Evolutionary conservation across 176 grass and related monocot genomes (phyloP), one percentile per base, ranked within the genome.

Genomic region (Avena eriantha): DNA sequence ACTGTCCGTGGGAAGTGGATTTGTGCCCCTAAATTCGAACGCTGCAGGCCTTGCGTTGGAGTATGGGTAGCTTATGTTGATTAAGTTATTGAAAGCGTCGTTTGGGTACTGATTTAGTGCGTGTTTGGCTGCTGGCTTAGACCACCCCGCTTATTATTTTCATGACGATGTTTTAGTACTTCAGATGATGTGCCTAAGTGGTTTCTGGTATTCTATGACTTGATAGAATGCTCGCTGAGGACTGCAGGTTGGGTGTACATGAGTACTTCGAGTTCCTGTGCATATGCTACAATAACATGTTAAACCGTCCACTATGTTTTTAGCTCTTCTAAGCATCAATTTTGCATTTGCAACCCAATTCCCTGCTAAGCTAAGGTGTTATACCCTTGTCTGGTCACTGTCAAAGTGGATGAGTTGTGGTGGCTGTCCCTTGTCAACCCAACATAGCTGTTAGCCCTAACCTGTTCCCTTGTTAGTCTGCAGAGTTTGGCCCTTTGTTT

Each of bases 1-100:
- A 0, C 72, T 75, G 22, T 31, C 72, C 46, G 7, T 51, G 72
- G 45, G 43, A 75, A n/a, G 53, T 15, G 24, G 43, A 22, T 49
- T 76, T 50, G 26, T 63, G 35, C 31, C 9, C 7, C 69, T 12
- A 54, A 16, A 49, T 50, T 83, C 8, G 23, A 73, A 33, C 18
- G 5, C n/a, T 48, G 55, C 67, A 47, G 56, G 6, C 10, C 11
- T 83, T 87, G 89, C 66, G 22, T 83, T 73, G 65, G 22, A 65
- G 24, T 16, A 55, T 53, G 5, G 43, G n/a, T 73, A 0, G 23
- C 24, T 16, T 17, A 16, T 8, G 41, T 4, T 61, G 3, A 60
- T 50, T 74, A 3, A 2, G n/a, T 78, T 86, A 83, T 57, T 23
- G 61, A 10, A 75, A 63, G 39, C 23, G 8, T 53, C 72, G 15